Evolutionary conservation across 139 green algal species (phyloP), one percentile per base, ranked within the genome.

Genomic region (Trebouxia sp.): DNA sequence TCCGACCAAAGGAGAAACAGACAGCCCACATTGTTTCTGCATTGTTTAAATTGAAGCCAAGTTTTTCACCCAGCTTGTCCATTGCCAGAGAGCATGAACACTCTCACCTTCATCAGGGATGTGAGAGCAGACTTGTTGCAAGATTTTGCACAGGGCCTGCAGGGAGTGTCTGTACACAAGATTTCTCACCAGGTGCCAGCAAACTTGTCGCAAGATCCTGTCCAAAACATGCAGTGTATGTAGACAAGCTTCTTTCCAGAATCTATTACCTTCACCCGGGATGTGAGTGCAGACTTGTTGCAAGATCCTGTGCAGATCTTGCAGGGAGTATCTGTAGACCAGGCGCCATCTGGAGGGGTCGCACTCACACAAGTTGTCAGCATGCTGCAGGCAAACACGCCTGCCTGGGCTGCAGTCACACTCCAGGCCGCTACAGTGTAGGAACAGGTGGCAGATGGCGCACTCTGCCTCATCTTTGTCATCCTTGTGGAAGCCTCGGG

Each of bases 301-400:
- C 26, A 72, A 9, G 38, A 92, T 45, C 17, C 85, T 55, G 43
- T 91, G 65, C 67, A 97, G 84, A 78, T 97, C 81, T 6, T 72
- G 78, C 38, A 96, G 56, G 4, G 84, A 90, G 85, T 93, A 80
- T 24, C 93, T 87, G 79, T 89, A 97, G 39, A 89, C 87, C 79
- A 97, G 86, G 14, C 80, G 77, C 62, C 89, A 86, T 15, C 78
- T 42, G 4, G 1, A 14, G 6, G 86, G 80, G 6, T 66, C 39
- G 74, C 94, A 97, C 17, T 93, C 90, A 80, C 94, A 97, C 79
- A 97, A 80, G 55, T 84, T 53, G 48, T 78, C 47, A 0, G 82
- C 87, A 78, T 94, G 91, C 43, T 88, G 86, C n/a, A 85, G 78
- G 81, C 91, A 95, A 41, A 82, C 84, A 22, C 37, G 69, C 51